Evolutionary conservation across 225 moss, liverwort and hornwort species (phyloP), one percentile per base, ranked within the genome.

Genomic region (Physcomitrium patens): DNA sequence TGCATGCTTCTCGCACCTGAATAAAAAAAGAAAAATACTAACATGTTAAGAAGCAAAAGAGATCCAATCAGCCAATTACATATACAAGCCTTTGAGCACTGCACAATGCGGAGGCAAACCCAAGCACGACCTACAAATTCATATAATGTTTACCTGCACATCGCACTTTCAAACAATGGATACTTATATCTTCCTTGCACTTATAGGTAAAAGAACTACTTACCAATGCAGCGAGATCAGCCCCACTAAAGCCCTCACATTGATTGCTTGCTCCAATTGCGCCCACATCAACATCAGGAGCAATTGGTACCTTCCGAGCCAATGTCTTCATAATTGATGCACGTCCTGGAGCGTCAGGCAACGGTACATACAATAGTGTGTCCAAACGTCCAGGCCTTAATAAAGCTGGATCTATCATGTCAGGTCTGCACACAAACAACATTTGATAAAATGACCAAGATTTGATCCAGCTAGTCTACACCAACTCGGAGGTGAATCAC

Each of bases 211-310:
- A 27, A 60, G 48, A 65, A 45, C 63, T 46, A 65, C 77, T 82
- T 76, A 94, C 97, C 72, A 97, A 73, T 49, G 94, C 84, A 81
- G 91, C 92, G 63, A 97, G 89, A 81, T 97, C 97, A 72, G 97
- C 97, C 51, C 97, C 97, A 80, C 97, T 97, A 73, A 94, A 97
- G 69, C 94, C 94, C 66, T 97, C 97, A 73, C 97, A 97, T 70
- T 65, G 84, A n/a, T 74, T 82, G 75, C 90, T 88, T 72, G 85
- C 85, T 70, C 85, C 97, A 59, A 97, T 90, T 17, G 70, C 80
- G 64, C 74, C 60, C 28, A 87, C 90, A 81, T 97, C 85, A 65
- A 97, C 91, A 74, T 82, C 91, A 60, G 79, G 52, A 50, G 73
- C 87, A 66, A 97, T 42, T 13, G 97, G 94, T 56, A 91, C 90